Conservation (phyloP, 2,329 filamentous ascomycete species). For the Plenodomus lindquistii region DNA sequence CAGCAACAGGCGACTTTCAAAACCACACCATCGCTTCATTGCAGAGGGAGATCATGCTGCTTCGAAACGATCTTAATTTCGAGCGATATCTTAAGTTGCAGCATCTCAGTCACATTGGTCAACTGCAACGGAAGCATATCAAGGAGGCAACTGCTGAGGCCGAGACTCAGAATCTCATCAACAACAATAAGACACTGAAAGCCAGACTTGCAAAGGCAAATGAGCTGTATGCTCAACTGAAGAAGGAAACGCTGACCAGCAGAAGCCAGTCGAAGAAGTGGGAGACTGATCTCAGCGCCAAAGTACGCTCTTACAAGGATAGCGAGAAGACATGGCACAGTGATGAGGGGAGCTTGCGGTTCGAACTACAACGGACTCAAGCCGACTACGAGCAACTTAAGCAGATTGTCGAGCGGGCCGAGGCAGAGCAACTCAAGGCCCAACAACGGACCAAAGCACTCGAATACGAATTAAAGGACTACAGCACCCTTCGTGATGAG, state of each 20-base stretch:
- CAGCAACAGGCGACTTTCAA: slow-evolving; percentile 35
- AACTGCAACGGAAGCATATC: slow-evolving; percentile 73
- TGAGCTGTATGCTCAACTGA: slow-evolving; percentile 69
- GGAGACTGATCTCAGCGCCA: slow-evolving; percentile 71
- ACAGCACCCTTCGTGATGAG: slow-evolving; percentile 48
- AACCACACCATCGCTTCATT: slow-evolving; percentile 54
- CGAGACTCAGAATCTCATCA: slow-evolving; percentile 79
- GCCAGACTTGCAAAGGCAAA: slow-evolving; percentile 74
- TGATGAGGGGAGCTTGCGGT: slow-evolving; percentile 61
- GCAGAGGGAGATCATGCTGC: slow-evolving; percentile 72
- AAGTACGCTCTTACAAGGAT: slow-evolving; percentile 68
- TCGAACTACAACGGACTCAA: slow-evolving; percentile 61
- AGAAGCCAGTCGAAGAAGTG: slow-evolving; percentile 76
- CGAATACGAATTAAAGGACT: slow-evolving; percentile 66
- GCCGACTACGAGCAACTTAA: slow-evolving; percentile 68
- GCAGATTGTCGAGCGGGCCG: slow-evolving; percentile 67
- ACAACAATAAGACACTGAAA: slow-evolving; percentile 74
- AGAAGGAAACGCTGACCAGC: slow-evolving; percentile 72
- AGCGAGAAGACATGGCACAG: slow-evolving; percentile 68
- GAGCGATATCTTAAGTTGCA: slow-evolving; percentile 84
- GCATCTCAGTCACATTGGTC: slow-evolving; percentile 79
- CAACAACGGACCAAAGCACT: slow-evolving; percentile 60
- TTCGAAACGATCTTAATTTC: slow-evolving; percentile 81
- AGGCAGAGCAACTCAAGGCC: slow-evolving; percentile 62
- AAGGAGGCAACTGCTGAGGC: slow-evolving; percentile 78